These are phyloP conservation scores for Penicillium turbatum DNA, from an alignment of 495 filamentous ascomycete genomes.

Conservation along the genomic window DNA sequence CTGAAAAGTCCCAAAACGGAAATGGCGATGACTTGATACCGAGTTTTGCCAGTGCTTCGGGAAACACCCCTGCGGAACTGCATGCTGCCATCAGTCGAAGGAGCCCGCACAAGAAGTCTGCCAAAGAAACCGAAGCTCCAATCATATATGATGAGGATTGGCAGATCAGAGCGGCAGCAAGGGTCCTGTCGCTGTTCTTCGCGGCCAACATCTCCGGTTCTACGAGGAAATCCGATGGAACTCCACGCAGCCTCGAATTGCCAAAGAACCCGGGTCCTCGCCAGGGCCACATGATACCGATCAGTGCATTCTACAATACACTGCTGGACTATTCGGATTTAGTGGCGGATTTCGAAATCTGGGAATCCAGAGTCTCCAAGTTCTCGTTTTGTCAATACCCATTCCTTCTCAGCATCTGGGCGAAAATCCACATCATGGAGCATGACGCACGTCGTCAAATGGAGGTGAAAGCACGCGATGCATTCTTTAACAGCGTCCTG, in stretches of 20 bases:
- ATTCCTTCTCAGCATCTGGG: slow-evolving; percentile 88
- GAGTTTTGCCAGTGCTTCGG: slow-evolving; percentile 57
- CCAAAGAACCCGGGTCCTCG: slow-evolving; percentile 40
- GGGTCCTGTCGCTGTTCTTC: slow-evolving; percentile 78
- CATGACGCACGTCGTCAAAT: slow-evolving; percentile 89
- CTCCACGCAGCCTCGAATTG: slow-evolving; percentile 13
- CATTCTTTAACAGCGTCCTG: slow-evolving; percentile 86
- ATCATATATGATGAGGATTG: slow-evolving; percentile 79
- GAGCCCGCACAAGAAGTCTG: slow-evolving; percentile 43
- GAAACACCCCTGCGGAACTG: slow-evolving; percentile 62
- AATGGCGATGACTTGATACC: slow-evolving; percentile 67
- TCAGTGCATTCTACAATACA: slow-evolving; percentile 83
- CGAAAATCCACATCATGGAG: slow-evolving; percentile 90
- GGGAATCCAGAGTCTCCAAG: slow-evolving; percentile 70
- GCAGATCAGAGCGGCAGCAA: slow-evolving; percentile 81
- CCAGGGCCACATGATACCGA: slow-evolving; percentile 64
- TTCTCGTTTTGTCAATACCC: slow-evolving; percentile 95
- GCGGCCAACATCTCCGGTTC: slow-evolving; percentile 67
- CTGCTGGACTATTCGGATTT: slow-evolving; percentile 82
- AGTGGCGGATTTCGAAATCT: slow-evolving; percentile 81
- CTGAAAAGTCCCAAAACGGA: slow-evolving; percentile 49
- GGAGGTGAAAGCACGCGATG: slow-evolving; percentile 83
- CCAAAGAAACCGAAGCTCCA: slow-evolving; percentile 44
- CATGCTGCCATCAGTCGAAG: slow-evolving; percentile 72
- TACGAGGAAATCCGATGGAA: slow-evolving; percentile 28